phyloP scores from a whole-genome alignment of 805 yeast genomes.

The Ogataea ganodermae region DNA sequence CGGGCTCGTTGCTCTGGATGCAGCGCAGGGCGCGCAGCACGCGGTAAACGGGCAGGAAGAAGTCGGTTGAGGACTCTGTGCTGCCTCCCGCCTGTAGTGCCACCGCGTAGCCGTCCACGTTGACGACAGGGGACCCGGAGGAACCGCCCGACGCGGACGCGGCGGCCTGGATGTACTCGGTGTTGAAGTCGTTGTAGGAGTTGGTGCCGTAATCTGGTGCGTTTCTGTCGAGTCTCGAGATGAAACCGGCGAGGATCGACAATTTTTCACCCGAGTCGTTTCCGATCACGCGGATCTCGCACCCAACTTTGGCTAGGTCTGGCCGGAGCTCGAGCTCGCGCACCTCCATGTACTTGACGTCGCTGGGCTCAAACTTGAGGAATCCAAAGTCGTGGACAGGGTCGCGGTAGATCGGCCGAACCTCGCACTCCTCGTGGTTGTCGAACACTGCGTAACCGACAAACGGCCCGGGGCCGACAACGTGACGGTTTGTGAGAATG shows the following conservation, averaged over 20 bases:
- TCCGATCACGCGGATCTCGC: conserved; percentile 92
- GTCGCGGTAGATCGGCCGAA: conserved; percentile 83
- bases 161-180: conserved; percentile 94
- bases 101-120: conserved; percentile 81
- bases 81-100: conserved; percentile 96
- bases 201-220: conserved; percentile 91
- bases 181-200: conserved; percentile 89
- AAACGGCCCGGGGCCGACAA: conserved; percentile 94
- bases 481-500: conserved; percentile 90
- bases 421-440: conserved; percentile 91
- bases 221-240: conserved; percentile 82
- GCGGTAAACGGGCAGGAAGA: conserved; percentile 82
- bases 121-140: conserved; percentile 94
- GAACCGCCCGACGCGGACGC: conserved; percentile 96
- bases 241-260: conserved; percentile 85
- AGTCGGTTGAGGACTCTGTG: conserved; percentile 89
- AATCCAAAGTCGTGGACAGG: conserved; percentile 97
- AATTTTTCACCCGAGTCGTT: conserved; percentile 96
- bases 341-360: conserved; percentile 72
- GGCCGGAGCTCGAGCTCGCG: conserved; percentile 71
- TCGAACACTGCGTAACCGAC: conserved; percentile 90
- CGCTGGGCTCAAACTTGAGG: conserved; percentile 70
- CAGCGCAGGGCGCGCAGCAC: conserved; percentile 80
- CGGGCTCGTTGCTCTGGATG: conserved; percentile 55
- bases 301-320: conserved; percentile 84